Evolutionary conservation across 2,329 filamentous ascomycete genomes (phyloP), one percentile per base, ranked within the genome.

Genomic region (Xylaria sp.): DNA sequence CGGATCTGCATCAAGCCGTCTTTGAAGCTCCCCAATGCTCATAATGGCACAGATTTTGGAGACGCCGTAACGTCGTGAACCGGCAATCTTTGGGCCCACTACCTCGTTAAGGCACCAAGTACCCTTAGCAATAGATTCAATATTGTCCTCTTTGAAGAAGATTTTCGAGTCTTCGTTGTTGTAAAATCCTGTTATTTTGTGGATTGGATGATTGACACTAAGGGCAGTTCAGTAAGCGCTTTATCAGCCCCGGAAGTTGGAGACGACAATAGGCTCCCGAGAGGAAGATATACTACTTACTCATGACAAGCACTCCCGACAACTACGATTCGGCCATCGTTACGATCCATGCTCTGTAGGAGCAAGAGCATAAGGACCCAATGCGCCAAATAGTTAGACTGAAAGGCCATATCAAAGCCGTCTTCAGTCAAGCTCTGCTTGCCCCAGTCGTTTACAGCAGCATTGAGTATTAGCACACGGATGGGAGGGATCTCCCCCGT

Each of bases 361-460:
- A 80, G 64, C 18, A 80, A 57, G 18, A 80, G 28, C 2, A 74
- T 76, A n/a, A 80, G 69, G 3, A 80, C 70, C 70, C 74, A 80
- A 56, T 79, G 76, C 0, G 70, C 64, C 1, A 81, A 70, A 61
- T 80, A 80, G 67, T 79, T 80, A 18, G 64, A 64, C 56, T 73
- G 69, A 56, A 80, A 80, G 3, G 72, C 72, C 48, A 69, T 75
- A 43, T 80, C 79, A 31, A 78, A 76, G 2, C 78, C 77, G 52
- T 80, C 77, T 1, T 73, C 64, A 3, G 76, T 78, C 28, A 73
- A 77, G 4, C 71, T 72, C 63, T 78, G 75, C 2, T 61, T 73
- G 6, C 52, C 63, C 36, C 66, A 64, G 31, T 76, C 72, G 39
- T 73, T 54, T 33, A 56, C 72, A 1, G 62, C 74, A 10, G 74